These are phyloP conservation scores for Musa balbisiana DNA, from an alignment of 202 grass and related monocot genomes.

Conservation along the genomic window DNA sequence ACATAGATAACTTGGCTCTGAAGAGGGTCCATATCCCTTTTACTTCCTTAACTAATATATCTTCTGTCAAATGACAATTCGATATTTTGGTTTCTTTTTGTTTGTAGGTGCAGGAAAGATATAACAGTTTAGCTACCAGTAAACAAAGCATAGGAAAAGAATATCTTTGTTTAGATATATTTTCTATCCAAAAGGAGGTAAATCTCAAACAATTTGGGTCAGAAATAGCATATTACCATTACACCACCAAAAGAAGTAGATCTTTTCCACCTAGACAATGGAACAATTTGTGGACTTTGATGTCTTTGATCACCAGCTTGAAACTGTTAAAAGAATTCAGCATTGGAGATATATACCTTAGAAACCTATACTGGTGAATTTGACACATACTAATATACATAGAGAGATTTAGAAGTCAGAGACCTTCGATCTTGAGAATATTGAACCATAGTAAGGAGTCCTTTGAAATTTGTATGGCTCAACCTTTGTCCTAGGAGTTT, in stretches of 20 bases:
- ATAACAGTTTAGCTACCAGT: neutral
- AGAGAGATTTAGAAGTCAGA: neutral
- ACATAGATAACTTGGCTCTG: too few species aligned
- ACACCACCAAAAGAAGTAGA: neutral
- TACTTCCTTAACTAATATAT: too few species aligned
- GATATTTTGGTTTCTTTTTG: too few species aligned
- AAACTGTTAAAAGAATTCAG: neutral
- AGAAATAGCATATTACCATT: neutral
- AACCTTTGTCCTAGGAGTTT: conserved; percentile 36
- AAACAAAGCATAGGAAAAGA: neutral
- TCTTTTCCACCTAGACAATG: neutral
- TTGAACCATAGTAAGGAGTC: conserved; percentile 36
- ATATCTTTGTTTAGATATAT: neutral
- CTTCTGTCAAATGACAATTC: too few species aligned
- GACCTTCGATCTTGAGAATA: conserved; percentile 46
- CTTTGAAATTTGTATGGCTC: conserved; percentile 18
- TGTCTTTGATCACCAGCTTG: neutral
- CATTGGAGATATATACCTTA: conserved; percentile 11
- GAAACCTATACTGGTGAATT: conserved; percentile 13
- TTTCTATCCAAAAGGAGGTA: neutral
- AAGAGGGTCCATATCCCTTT: too few species aligned
- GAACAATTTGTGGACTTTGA: neutral
- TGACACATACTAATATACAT: neutral
- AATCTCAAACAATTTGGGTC: neutral
- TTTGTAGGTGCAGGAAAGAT: too few species aligned